Conservation (phyloP, 2,329 filamentous ascomycete genomes). For the Hymenoscyphus scutula region DNA sequence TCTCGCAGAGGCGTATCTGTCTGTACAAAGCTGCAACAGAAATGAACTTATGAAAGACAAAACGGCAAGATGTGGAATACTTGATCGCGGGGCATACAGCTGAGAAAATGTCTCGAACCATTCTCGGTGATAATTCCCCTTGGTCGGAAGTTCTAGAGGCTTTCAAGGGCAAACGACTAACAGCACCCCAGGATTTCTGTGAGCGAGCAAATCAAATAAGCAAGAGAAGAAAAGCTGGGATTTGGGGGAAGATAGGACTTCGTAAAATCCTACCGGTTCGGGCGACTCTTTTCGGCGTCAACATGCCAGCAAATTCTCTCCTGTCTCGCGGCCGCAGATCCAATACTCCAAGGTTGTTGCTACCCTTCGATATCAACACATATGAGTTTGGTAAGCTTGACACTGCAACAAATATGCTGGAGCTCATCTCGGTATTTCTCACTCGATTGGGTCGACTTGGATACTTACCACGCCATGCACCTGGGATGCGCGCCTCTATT, state of each 20-base stretch:
- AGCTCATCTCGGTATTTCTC: neutral
- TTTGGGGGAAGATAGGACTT: too few relatives aligned
- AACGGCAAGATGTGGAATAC: constrained; percentile 3
- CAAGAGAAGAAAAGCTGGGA: too few relatives aligned
- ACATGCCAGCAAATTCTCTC: too few relatives aligned
- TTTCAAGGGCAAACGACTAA: too few relatives aligned
- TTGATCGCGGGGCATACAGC: neutral
- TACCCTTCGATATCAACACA: neutral
- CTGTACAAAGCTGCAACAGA: neutral
- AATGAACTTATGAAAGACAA: neutral
- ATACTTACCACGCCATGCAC: neutral
- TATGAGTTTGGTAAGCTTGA: neutral
- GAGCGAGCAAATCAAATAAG: too few relatives aligned
- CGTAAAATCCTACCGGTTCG: too few relatives aligned
- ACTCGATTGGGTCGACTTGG: neutral
- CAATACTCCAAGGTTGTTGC: neutral
- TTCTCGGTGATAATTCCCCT: too few relatives aligned
- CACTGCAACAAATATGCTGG: neutral
- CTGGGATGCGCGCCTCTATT: neutral
- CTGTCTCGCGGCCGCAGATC: neutral
- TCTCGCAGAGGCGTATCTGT: neutral
- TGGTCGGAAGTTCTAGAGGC: too few relatives aligned
- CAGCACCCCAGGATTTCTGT: too few relatives aligned
- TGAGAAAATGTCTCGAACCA: too few relatives aligned
- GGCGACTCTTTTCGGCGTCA: too few relatives aligned